A percentile compares a stretch with the other conserved stretches of the same genome.
These are phyloP conservation scores for Arabidopsis arenosa DNA, from an alignment of 345 rosid species.

Conservation along the genomic window DNA sequence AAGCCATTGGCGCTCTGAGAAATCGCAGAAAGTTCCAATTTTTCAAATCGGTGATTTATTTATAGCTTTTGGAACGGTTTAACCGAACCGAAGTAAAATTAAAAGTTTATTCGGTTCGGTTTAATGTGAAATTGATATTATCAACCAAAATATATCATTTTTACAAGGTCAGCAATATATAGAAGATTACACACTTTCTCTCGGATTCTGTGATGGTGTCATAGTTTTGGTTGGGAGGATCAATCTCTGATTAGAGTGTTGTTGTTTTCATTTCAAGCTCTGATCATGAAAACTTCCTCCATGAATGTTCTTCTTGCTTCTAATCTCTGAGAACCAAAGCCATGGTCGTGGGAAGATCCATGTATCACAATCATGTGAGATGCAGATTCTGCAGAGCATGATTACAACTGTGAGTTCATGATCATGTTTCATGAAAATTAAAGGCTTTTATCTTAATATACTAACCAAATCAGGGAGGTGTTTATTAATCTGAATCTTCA, in stretches of 20 bases:
- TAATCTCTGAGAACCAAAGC: slow-evolving; percentile 35
- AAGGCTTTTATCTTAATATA: neutral
- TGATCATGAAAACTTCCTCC: slow-evolving; percentile 53
- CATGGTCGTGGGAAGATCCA: slow-evolving; percentile 60
- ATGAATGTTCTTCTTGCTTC: slow-evolving; percentile 57
- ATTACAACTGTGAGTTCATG: slow-evolving; percentile 44
- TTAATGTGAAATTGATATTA: neutral
- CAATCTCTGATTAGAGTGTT: slow-evolving; percentile 8
- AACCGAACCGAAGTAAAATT: neutral
- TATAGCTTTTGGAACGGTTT: neutral
- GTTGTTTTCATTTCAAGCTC: slow-evolving; percentile 48
- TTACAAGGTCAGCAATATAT: slow-evolving; percentile 19
- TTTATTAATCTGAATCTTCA: slow-evolving; percentile 50
- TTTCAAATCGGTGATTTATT: neutral
- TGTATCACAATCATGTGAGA: slow-evolving; percentile 67
- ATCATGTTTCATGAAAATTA: slow-evolving; percentile 20
- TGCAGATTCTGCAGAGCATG: slow-evolving; percentile 51
- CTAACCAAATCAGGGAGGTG: slow-evolving; percentile 15
- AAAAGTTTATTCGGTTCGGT: neutral
- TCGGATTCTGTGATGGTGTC: neutral
- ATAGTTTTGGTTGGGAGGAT: slow-evolving; percentile 5
- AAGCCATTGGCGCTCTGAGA: neutral
- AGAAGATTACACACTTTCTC: neutral
- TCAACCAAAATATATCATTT: neutral
- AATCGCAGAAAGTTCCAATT: neutral